These are phyloP conservation scores for Boeremia exigua DNA, from an alignment of 2,329 filamentous ascomycete genomes.

Conservation along the genomic window DNA sequence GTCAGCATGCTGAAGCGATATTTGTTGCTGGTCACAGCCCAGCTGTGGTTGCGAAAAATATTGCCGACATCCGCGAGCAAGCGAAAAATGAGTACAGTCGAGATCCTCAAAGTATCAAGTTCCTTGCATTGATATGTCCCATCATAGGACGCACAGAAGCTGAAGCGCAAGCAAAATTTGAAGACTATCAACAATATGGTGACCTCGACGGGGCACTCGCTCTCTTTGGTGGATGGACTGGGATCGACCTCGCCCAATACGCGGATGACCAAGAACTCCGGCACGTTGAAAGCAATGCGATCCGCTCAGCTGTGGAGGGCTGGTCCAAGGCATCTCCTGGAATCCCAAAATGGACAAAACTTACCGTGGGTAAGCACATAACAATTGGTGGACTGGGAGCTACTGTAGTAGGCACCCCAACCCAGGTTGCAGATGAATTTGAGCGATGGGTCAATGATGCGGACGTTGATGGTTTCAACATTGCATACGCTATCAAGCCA, in stretches of 20 bases:
- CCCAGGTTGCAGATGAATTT: not conserved
- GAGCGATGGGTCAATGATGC: not conserved
- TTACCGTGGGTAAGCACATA: constrained; percentile 68
- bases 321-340: constrained; percentile 22
- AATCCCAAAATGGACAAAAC: constrained; percentile 67
- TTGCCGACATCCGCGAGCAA: constrained; percentile 44
- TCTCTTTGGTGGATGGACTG: constrained; percentile 75
- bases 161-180: constrained; percentile 67
- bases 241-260: constrained; percentile 64
- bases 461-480: not conserved
- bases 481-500: not conserved
- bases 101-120: not conserved
- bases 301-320: constrained; percentile 16
- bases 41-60: constrained; percentile 63
- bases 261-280: constrained; percentile 5
- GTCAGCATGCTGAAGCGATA: constrained; percentile 71
- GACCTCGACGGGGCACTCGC: constrained; percentile 69
- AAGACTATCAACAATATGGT: constrained; percentile 53
- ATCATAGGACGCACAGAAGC: constrained; percentile 65
- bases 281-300: not conserved
- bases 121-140: not conserved
- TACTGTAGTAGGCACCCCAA: constrained; percentile 18
- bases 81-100: not conserved
- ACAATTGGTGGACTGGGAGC: constrained; percentile 69
- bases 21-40: constrained; percentile 58